Conservation (phyloP, 2,329 filamentous ascomycete species). For the Alternaria triticimaculans region DNA sequence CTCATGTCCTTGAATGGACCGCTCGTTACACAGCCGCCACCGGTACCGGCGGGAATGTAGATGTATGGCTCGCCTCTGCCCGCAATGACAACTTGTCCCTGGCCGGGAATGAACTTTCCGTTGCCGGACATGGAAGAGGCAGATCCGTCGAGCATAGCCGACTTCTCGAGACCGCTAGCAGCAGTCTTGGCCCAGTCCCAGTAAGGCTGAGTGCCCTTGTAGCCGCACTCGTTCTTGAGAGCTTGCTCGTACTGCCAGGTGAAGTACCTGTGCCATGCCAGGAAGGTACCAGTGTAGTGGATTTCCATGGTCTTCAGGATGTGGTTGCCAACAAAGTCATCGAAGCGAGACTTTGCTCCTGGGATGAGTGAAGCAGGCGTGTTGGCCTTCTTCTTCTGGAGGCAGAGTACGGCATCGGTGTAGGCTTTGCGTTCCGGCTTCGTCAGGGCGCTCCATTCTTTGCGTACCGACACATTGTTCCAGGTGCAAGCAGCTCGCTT, state of each 20-base stretch:
- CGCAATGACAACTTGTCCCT: slow-evolving; percentile 35
- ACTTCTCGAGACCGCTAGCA: slow-evolving; percentile 51
- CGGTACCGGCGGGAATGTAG: slow-evolving; percentile 56
- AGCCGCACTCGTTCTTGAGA: slow-evolving; percentile 52
- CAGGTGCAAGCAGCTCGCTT: slow-evolving; percentile 35
- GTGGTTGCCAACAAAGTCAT: slow-evolving; percentile 49
- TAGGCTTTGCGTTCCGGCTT: slow-evolving; percentile 42
- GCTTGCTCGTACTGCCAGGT: slow-evolving; percentile 51
- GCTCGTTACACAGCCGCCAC: slow-evolving; percentile 61
- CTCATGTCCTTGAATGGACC: slow-evolving; percentile 59
- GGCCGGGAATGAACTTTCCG: slow-evolving; percentile 46
- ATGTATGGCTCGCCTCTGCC: slow-evolving; percentile 31
- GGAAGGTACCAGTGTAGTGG: slow-evolving; percentile 43
- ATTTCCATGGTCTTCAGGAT: slow-evolving; percentile 45
- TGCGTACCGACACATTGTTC: slow-evolving; percentile 33
- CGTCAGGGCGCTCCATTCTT: slow-evolving; percentile 36
- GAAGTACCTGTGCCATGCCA: slow-evolving; percentile 52
- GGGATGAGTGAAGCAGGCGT: slow-evolving; percentile 35
- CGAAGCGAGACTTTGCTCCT: slow-evolving; percentile 44
- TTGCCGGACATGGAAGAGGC: slow-evolving; percentile 56
- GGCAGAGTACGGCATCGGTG: slow-evolving; percentile 46
- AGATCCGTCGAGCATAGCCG: slow-evolving; percentile 63
- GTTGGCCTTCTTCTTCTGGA: slow-evolving; percentile 36
- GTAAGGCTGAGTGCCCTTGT: slow-evolving; percentile 53
- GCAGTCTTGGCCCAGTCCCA: slow-evolving; percentile 62